Percentiles rank a stretch among this genome's conserved stretches.
phyloP scores from a whole-genome alignment of 1,284 basidiomycete genomes.

The Puccinia coronata region DNA sequence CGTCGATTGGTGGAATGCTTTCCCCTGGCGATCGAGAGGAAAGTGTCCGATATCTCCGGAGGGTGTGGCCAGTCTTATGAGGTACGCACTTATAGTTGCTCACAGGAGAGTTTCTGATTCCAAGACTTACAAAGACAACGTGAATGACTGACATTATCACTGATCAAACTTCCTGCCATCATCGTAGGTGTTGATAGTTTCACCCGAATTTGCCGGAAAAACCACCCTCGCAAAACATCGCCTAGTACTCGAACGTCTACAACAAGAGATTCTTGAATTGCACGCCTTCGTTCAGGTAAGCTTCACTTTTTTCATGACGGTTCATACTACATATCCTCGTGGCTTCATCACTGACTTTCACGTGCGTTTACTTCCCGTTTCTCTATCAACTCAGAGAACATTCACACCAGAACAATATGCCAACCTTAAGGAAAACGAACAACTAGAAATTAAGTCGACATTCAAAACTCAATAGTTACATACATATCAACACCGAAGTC shows the following conservation, averaged over 20 bases:
- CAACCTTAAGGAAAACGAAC: not conserved
- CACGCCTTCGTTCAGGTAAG: slow-evolving; percentile 46
- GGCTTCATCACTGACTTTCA: no score
- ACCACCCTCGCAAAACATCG: slow-evolving; percentile 35
- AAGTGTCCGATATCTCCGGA: slow-evolving; percentile 46
- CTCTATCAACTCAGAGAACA: slow-evolving; percentile 7
- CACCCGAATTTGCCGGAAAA: slow-evolving; percentile 39
- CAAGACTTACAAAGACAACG: no score
- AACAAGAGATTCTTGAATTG: slow-evolving; percentile 36
- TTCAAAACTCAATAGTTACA: not conserved
- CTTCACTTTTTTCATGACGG: not conserved
- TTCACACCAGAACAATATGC: slow-evolving; percentile 42
- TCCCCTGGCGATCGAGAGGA: slow-evolving; percentile 22
- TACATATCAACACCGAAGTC: not conserved
- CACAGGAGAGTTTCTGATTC: no score
- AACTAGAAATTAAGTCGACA: not conserved
- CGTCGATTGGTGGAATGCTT: slow-evolving; percentile 21
- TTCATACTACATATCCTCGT: no score
- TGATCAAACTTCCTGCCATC: not conserved
- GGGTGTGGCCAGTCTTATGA: slow-evolving; percentile 46
- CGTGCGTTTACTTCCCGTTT: not conserved
- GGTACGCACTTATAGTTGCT: no score
- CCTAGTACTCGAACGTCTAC: slow-evolving; percentile 31
- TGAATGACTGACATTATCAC: no score
- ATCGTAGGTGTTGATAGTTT: slow-evolving; percentile 33